These are phyloP conservation scores for Spergularia azorica DNA, from an alignment of 179 eudicot species.

Conservation along the genomic window DNA sequence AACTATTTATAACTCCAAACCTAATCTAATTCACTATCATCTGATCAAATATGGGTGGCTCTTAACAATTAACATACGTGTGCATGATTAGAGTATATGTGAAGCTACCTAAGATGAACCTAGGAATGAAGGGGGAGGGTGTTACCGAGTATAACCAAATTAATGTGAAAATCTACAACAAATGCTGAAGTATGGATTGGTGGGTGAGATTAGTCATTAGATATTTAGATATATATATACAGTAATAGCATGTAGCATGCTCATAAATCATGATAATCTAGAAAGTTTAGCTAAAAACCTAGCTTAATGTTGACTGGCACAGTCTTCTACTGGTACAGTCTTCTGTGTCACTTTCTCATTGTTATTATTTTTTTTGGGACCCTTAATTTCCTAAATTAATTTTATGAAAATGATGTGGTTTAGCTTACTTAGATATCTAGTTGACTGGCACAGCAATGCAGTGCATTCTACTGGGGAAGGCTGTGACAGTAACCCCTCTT, in stretches of 20 bases:
- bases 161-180: no score
- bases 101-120: no score
- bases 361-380: background rate
- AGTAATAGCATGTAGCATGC: background rate
- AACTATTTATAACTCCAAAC: no score
- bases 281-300: background rate
- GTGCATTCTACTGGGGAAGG: conserved; percentile 29
- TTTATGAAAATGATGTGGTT: background rate
- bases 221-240: no score
- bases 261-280: background rate
- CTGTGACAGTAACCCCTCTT: conserved; percentile 7
- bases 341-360: background rate
- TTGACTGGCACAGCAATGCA: conserved; percentile 8
- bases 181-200: background rate
- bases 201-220: no score
- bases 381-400: background rate
- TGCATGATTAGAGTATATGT: no score
- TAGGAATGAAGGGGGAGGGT: no score
- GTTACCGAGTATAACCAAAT: no score
- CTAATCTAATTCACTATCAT: no score
- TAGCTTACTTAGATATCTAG: background rate
- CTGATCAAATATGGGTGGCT: no score
- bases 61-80: no score
- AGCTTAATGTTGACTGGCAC: conserved; percentile 13
- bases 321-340: conserved; percentile 15